Conservation (phyloP, 2,329 filamentous ascomycete genomes). For the Alternaria metachromatica region DNA sequence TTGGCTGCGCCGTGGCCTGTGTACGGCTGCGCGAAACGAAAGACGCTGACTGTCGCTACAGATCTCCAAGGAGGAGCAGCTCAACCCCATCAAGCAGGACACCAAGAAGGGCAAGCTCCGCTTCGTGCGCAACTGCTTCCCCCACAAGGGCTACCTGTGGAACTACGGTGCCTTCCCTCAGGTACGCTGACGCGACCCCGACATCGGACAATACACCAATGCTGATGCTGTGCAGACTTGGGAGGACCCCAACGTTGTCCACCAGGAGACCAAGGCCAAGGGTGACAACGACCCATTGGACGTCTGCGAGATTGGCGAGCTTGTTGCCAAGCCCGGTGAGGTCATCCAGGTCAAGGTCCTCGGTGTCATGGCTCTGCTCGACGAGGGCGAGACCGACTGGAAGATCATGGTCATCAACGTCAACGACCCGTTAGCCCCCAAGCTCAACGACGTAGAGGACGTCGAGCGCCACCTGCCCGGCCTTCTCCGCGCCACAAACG, state of each 20-base stretch:
- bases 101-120: conserved; percentile 99
- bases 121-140: conserved; percentile 99
- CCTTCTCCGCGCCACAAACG: conserved; percentile 95
- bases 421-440: conserved; percentile 93
- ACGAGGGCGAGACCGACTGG: conserved; percentile 99
- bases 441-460: conserved; percentile 98
- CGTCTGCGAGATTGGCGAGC: conserved; percentile 99
- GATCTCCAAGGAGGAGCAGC: conserved; percentile 98
- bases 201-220: conserved; percentile 33
- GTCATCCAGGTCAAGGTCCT: conserved; percentile 99
- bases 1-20: conserved; percentile 7
- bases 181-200: conserved; percentile 61
- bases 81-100: conserved; percentile 99
- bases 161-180: conserved; percentile 99
- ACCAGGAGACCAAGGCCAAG: conserved; percentile 99
- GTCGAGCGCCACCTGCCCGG: conserved; percentile 98
- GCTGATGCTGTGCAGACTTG: conserved; percentile 73
- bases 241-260: conserved; percentile 95
- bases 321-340: conserved; percentile 94
- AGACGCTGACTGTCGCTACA: conserved; percentile 51
- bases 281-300: conserved; percentile 99
- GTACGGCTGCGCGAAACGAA: not conserved
- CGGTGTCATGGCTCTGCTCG: conserved; percentile 97
- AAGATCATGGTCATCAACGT: conserved; percentile 99
- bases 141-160: conserved; percentile 99